Conservation (phyloP, 2,329 filamentous ascomycete genomes). For the Xylaria sp. region DNA sequence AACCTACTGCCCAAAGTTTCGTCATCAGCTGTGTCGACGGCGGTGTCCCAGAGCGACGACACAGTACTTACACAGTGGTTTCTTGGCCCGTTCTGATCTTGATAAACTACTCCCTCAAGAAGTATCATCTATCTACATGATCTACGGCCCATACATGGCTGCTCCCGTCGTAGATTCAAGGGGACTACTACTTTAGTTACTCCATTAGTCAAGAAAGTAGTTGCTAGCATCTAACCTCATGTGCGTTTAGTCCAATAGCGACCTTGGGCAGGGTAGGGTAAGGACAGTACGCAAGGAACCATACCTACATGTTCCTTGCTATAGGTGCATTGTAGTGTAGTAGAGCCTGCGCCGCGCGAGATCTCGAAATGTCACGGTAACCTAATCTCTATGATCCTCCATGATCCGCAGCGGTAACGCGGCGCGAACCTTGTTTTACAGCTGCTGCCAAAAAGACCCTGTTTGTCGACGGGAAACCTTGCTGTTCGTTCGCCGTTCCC, state of each 20-base stretch:
- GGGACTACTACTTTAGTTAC: neutral
- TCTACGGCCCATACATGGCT: neutral
- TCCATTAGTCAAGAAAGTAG: neutral
- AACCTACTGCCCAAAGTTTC: neutral
- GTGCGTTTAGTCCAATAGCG: slow-evolving; percentile 4
- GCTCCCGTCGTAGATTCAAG: neutral
- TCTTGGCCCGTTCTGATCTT: neutral
- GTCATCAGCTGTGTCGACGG: too few relatives aligned
- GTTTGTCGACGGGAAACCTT: slow-evolving; percentile 3
- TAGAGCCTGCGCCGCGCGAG: slow-evolving; percentile 12
- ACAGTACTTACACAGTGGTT: slow-evolving; percentile 10
- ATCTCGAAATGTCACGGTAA: slow-evolving; percentile 26
- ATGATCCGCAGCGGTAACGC: slow-evolving; percentile 28
- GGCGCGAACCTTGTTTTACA: slow-evolving; percentile 37
- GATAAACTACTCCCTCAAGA: neutral
- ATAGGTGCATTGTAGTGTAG: neutral
- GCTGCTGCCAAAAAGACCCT: slow-evolving; percentile 6
- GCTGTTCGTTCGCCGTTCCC: slow-evolving; percentile 11
- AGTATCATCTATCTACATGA: neutral
- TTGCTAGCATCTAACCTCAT: neutral
- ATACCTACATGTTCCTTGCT: neutral
- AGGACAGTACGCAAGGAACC: slow-evolving; percentile 4
- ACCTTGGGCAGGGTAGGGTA: neutral
- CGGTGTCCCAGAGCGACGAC: neutral
- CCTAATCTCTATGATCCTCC: slow-evolving; percentile 33